A percentile compares a stretch with the other conserved stretches of the same genome.
phyloP scores from a whole-genome alignment of 2,329 filamentous ascomycete species.

The Phoma sp. region DNA sequence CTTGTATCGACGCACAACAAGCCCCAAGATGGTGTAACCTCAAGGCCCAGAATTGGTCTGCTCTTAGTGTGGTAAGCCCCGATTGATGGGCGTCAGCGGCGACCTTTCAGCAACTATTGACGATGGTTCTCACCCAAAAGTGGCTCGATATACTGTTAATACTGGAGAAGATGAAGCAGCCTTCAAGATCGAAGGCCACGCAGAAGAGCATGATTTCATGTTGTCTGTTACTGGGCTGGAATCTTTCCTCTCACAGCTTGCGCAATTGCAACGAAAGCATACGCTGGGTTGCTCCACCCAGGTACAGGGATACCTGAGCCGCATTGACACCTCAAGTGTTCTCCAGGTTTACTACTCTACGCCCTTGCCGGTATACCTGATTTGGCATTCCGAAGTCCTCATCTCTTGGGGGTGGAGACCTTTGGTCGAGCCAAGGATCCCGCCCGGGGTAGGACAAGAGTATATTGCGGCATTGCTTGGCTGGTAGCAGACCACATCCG shows the following conservation, averaged over 20 bases:
- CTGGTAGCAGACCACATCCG: slow-evolving; percentile 1
- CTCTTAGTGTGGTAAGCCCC: neutral
- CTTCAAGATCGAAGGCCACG: too few species aligned
- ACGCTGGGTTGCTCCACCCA: neutral
- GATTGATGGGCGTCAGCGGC: neutral
- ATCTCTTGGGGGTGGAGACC: neutral
- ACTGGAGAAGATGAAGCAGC: too few species aligned
- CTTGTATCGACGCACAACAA: slow-evolving; percentile 5
- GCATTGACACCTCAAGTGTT: neutral
- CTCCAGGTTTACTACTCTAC: neutral
- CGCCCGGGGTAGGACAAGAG: slow-evolving; percentile 8
- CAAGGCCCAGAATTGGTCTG: slow-evolving; percentile 2
- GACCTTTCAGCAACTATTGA: neutral
- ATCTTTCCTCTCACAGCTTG: too few species aligned
- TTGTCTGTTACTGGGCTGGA: too few species aligned
- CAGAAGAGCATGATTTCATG: too few species aligned
- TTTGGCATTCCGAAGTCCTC: neutral
- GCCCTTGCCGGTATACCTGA: too few species aligned
- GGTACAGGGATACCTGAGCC: slow-evolving; percentile 9
- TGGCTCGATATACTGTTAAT: too few species aligned
- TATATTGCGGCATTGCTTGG: slow-evolving; percentile 8
- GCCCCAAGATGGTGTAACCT: slow-evolving; percentile 1
- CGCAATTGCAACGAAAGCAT: neutral
- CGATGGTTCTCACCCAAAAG: neutral
- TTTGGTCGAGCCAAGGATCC: neutral